Evolutionary conservation across 2,329 filamentous ascomycete species (phyloP).

Genomic region (Magnaporthiopsis incrustans): DNA sequence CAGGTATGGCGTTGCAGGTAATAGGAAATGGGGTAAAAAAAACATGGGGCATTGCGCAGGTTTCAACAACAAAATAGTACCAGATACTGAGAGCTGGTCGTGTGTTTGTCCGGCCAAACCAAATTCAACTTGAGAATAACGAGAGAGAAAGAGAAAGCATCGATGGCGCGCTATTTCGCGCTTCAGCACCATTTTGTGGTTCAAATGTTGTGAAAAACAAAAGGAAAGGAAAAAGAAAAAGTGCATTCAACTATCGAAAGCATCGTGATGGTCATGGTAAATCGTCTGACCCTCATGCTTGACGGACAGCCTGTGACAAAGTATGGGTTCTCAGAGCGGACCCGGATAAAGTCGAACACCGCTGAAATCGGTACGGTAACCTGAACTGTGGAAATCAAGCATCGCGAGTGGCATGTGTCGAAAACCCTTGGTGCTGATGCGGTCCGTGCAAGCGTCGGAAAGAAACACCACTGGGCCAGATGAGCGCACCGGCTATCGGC

Average conservation of each 20-base stretch:
- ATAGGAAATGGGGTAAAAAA: slow-evolving; percentile 2
- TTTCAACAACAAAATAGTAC: slow-evolving; percentile 23
- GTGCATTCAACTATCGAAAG: not conserved
- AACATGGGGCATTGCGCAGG: slow-evolving; percentile 10
- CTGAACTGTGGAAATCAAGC: not conserved
- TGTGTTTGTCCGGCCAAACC: slow-evolving; percentile 9
- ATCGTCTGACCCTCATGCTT: not conserved
- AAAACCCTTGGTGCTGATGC: not conserved
- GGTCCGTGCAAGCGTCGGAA: not conserved
- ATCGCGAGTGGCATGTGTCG: not conserved
- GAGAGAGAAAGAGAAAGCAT: not conserved
- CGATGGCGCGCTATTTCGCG: not conserved
- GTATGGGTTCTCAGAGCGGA: not conserved
- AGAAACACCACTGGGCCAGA: not conserved
- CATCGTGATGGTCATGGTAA: not conserved
- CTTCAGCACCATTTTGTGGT: not conserved
- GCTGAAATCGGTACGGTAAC: not conserved
- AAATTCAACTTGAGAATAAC: slow-evolving; percentile 23
- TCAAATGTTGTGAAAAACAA: not conserved
- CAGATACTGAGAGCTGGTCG: not conserved
- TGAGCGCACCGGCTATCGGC: not conserved
- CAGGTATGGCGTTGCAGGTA: slow-evolving; percentile 12
- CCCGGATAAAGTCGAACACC: not conserved
- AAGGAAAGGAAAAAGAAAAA: too few species aligned
- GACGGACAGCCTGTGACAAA: not conserved